phyloP scores from a whole-genome alignment of 108 stramenopile species.

The Fistulifera pelliculosa region DNA sequence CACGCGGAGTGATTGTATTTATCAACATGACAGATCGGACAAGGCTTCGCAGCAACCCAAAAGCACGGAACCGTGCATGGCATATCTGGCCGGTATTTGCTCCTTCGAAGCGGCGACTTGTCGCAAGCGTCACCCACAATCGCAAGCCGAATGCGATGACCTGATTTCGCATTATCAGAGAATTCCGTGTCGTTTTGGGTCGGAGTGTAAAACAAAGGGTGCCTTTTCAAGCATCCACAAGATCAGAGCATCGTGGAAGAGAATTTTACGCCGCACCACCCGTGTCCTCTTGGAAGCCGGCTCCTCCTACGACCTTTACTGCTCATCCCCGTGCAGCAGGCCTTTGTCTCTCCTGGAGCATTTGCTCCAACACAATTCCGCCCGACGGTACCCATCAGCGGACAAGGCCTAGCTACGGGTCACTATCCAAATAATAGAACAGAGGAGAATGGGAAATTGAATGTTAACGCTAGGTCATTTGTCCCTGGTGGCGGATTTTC shows the following conservation, averaged over 20 bases:
- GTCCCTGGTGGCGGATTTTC: no score
- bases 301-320: no score
- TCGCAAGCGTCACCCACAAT: conserved; percentile 67
- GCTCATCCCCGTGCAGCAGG: no score
- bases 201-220: conserved; percentile 66
- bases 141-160: conserved; percentile 38
- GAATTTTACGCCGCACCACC: no score
- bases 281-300: no score
- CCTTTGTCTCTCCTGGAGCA: no score
- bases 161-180: conserved; percentile 58
- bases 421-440: no score
- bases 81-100: conserved; percentile 70
- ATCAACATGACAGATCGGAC: conserved; percentile 35
- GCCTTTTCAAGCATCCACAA: conserved; percentile 68
- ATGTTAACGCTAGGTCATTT: no score
- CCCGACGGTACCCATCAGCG: no score
- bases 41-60: conserved; percentile 9
- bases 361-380: no score
- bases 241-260: conserved; percentile 21
- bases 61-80: conserved; percentile 60
- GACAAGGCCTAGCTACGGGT: no score
- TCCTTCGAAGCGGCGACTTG: conserved; percentile 46
- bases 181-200: conserved; percentile 60
- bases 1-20: conserved; percentile 61
- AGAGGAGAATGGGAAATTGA: no score